These are phyloP conservation scores for Porphyrellus sp. DNA, from an alignment of 1,284 basidiomycete genomes.

Conservation along the genomic window DNA sequence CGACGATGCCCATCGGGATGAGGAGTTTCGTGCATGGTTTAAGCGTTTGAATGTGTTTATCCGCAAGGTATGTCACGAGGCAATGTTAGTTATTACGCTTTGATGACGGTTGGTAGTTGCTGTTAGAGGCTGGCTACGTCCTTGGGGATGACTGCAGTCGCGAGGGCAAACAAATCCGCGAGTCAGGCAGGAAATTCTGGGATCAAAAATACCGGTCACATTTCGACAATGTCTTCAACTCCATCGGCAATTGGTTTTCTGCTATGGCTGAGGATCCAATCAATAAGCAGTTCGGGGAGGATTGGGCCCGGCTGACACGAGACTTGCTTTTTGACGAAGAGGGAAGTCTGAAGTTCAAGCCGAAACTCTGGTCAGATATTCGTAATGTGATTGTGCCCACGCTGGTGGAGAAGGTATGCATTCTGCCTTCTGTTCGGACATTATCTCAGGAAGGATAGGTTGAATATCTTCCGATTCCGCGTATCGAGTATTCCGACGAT, in stretches of 20 bases:
- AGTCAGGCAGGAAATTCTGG: constrained; percentile 77
- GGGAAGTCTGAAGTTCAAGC: constrained; percentile 88
- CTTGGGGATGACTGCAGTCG: constrained; percentile 73
- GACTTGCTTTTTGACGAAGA: constrained; percentile 77
- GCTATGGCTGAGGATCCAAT: constrained; percentile 84
- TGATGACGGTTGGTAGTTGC: constrained; percentile 40
- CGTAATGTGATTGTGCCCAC: constrained; percentile 79
- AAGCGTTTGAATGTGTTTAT: constrained; percentile 59
- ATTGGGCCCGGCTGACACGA: constrained; percentile 80
- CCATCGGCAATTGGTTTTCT: constrained; percentile 73
- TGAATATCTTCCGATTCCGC: constrained; percentile 88
- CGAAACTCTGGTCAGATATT: constrained; percentile 84
- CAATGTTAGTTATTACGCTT: background rate
- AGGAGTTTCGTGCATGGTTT: constrained; percentile 81
- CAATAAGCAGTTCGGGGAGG: constrained; percentile 77
- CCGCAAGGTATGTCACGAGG: constrained; percentile 50
- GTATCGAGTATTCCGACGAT: constrained; percentile 89
- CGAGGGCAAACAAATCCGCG: constrained; percentile 59
- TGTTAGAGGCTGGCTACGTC: constrained; percentile 88
- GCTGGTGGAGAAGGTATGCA: constrained; percentile 63
- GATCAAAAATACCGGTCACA: constrained; percentile 82
- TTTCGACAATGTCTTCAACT: constrained; percentile 78
- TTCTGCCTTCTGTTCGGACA: too few species aligned
- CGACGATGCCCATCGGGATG: constrained; percentile 74
- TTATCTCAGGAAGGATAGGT: constrained; percentile 43